Evolutionary conservation across 164 flowering plant genomes (phyloP).

Genomic region (Sedum album): DNA sequence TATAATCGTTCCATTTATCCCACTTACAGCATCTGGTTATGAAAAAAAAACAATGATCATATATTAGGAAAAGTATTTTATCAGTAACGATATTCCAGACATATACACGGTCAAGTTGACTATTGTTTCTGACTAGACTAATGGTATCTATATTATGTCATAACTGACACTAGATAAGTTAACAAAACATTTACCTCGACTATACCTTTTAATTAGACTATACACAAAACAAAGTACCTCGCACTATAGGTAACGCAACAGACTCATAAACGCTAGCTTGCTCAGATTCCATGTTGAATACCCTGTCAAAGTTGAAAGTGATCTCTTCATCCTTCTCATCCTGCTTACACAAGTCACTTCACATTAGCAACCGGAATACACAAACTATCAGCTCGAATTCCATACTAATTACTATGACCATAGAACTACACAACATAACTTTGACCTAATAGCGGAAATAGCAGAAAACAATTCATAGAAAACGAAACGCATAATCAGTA

Average conservation of each 20-base stretch:
- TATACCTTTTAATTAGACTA: background rate
- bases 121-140: background rate
- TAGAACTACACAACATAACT: background rate
- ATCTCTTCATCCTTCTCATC: constrained; percentile 66
- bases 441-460: too few relatives aligned
- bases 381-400: background rate
- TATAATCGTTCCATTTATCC: constrained; percentile 71
- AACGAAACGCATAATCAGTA: constrained; percentile 10
- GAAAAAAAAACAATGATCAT: background rate
- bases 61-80: background rate
- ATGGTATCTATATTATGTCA: background rate
- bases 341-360: constrained; percentile 22
- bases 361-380: background rate
- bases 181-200: background rate
- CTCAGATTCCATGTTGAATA: constrained; percentile 51
- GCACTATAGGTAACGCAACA: constrained; percentile 62
- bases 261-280: constrained; percentile 64
- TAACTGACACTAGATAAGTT: background rate
- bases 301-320: constrained; percentile 58
- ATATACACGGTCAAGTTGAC: background rate
- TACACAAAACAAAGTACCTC: constrained; percentile 28
- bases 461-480: background rate
- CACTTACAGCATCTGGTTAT: constrained; percentile 53
- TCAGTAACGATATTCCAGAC: background rate
- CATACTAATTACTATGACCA: too few relatives aligned